These are phyloP conservation scores for Cryptosporidium viatorum DNA, from an alignment of 169 alveolate species.

Conservation along the genomic window DNA sequence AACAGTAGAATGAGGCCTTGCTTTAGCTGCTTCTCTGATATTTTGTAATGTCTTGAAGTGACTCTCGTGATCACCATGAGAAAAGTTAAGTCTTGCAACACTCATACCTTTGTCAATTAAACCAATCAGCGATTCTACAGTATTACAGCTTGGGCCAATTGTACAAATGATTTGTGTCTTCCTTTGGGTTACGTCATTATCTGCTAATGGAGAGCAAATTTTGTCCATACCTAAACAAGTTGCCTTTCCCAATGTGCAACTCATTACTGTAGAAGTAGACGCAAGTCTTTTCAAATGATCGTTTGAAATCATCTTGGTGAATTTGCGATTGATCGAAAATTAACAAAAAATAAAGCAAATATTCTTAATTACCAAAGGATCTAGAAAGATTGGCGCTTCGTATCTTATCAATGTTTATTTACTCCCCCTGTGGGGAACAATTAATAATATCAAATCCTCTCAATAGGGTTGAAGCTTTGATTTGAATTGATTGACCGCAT, in stretches of 20 bases:
- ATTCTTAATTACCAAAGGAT: background rate
- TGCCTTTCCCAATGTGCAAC: slow-evolving; percentile 70
- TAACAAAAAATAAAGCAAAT: background rate
- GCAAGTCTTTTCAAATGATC: slow-evolving; percentile 61
- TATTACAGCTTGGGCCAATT: slow-evolving; percentile 96
- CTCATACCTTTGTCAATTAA: slow-evolving; percentile 96
- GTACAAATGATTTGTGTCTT: slow-evolving; percentile 97
- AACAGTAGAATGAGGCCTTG: slow-evolving; percentile 91
- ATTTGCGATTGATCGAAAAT: background rate
- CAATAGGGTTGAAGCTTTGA: background rate
- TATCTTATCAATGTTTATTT: background rate
- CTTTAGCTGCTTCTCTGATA: slow-evolving; percentile 92
- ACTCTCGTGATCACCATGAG: slow-evolving; percentile 97
- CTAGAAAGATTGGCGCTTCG: slow-evolving; percentile 19
- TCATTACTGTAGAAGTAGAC: slow-evolving; percentile 71
- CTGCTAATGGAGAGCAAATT: slow-evolving; percentile 66
- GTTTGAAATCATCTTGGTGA: slow-evolving; percentile 32
- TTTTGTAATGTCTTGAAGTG: slow-evolving; percentile 89
- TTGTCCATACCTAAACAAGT: slow-evolving; percentile 72
- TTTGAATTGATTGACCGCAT: background rate
- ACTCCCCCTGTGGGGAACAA: slow-evolving; percentile 19
- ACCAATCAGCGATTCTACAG: slow-evolving; percentile 91
- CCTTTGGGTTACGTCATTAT: slow-evolving; percentile 78
- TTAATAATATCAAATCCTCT: background rate
- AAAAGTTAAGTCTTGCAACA: slow-evolving; percentile 97